phyloP scores from a whole-genome alignment of 2,329 filamentous ascomycete species.

The Xylaria sp. region DNA sequence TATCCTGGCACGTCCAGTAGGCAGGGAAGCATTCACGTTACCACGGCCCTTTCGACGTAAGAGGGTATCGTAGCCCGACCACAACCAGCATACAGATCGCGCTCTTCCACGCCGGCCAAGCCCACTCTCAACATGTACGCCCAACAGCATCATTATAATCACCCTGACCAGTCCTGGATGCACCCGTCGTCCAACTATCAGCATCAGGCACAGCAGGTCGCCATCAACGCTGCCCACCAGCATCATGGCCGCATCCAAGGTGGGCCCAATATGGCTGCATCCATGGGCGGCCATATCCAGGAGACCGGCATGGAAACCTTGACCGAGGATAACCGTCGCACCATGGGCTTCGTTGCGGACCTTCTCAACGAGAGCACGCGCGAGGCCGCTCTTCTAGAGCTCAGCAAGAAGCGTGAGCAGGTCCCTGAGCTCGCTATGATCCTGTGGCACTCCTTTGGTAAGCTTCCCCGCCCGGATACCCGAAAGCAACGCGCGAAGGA shows the following conservation, averaged over 20 bases:
- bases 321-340: conserved; percentile 90
- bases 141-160: conserved; percentile 73
- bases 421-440: conserved; percentile 96
- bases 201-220: conserved; percentile 64
- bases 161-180: conserved; percentile 73
- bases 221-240: conserved; percentile 65
- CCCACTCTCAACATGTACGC: conserved; percentile 72
- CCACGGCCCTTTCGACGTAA: conserved; percentile 40
- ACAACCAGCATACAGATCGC: conserved; percentile 15
- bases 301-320: conserved; percentile 72
- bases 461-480: conserved; percentile 41
- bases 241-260: conserved; percentile 80
- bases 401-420: conserved; percentile 98
- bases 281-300: conserved; percentile 61
- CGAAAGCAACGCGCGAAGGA: neutral
- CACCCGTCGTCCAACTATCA: conserved; percentile 71
- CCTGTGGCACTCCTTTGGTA: conserved; percentile 98
- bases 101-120: conserved; percentile 1
- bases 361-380: conserved; percentile 86
- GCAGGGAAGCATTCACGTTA: neutral
- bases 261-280: conserved; percentile 62
- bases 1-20: neutral
- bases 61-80: conserved; percentile 38
- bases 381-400: conserved; percentile 89
- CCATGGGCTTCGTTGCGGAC: conserved; percentile 93